A percentile compares a stretch with the other conserved stretches of the same genome.
Evolutionary conservation across 192 early-diverging fungal species (phyloP).

Genomic region (Neocallimastix lanati): DNA sequence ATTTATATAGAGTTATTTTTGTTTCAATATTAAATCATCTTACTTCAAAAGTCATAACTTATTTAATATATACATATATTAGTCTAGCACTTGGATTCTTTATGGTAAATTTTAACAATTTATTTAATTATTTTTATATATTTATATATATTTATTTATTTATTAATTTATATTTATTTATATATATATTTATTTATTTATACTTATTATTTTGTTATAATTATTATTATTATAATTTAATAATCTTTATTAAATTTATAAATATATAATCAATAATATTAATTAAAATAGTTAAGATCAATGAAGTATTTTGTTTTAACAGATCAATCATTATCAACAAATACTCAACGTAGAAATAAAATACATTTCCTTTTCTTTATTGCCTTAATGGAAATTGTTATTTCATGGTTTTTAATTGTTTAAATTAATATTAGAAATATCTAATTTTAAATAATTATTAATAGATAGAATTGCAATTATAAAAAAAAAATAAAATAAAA

Average conservation of each 20-base stretch:
- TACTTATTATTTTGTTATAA: no score
- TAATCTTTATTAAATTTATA: no score
- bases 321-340: conserved; percentile 32
- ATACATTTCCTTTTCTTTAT: conserved; percentile 77
- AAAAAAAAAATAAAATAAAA: conserved; percentile 12
- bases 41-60: conserved; percentile 20
- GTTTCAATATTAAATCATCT: conserved; percentile 6
- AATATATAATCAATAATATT: no score
- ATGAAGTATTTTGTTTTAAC: conserved; percentile 56
- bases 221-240: no score
- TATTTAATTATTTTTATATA: not conserved
- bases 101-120: conserved; percentile 30
- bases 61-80: conserved; percentile 49
- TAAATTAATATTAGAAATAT: no score
- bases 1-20: not conserved
- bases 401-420: conserved; percentile 57
- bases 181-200: no score
- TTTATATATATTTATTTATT: not conserved
- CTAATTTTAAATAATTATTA: no score
- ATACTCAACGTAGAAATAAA: conserved; percentile 55
- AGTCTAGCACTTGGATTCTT: conserved; percentile 71
- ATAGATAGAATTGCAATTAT: not conserved
- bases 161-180: not conserved
- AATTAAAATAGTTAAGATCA: conserved; percentile 28
- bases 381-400: conserved; percentile 59